These are phyloP conservation scores for Lepidium campestre DNA, from an alignment of 441 rosid genomes.

Conservation along the genomic window DNA sequence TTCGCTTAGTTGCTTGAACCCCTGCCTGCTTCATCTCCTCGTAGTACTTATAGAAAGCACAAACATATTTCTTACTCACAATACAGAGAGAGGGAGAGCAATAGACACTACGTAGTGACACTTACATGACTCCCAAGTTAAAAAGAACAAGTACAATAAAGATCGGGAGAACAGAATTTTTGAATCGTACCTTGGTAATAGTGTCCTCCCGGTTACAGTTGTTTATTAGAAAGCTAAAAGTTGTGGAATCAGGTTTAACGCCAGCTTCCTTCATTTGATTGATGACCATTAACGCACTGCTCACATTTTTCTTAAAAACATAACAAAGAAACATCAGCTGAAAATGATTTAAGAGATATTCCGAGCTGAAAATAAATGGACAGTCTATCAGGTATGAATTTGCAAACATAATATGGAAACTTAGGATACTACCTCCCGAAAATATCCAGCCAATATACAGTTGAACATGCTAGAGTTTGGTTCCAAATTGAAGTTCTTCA, in stretches of 20 bases:
- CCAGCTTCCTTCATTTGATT: slow-evolving; percentile 62
- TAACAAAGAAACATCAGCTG: background rate
- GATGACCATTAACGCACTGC: slow-evolving; percentile 45
- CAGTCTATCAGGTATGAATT: background rate
- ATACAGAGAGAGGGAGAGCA: background rate
- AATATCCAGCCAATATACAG: slow-evolving; percentile 70
- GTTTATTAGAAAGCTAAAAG: slow-evolving; percentile 59
- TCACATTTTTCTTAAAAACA: slow-evolving; percentile 52
- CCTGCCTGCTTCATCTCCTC: slow-evolving; percentile 42
- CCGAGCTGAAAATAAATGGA: background rate
- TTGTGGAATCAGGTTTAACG: slow-evolving; percentile 65
- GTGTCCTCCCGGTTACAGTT: slow-evolving; percentile 50
- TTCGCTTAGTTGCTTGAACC: slow-evolving; percentile 44
- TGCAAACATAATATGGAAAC: background rate
- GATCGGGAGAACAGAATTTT: background rate
- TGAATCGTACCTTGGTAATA: slow-evolving; percentile 50
- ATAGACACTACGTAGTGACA: background rate
- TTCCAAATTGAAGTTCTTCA: slow-evolving; percentile 51
- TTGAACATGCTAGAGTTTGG: slow-evolving; percentile 73
- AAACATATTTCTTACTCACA: background rate
- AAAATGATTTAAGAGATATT: background rate
- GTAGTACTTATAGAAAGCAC: slow-evolving; percentile 42
- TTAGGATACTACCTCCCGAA: slow-evolving; percentile 56
- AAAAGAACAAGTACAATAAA: background rate
- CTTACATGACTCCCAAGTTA: background rate